Conservation (phyloP, 305 asterid species). For the Fraxinus velutina region DNA sequence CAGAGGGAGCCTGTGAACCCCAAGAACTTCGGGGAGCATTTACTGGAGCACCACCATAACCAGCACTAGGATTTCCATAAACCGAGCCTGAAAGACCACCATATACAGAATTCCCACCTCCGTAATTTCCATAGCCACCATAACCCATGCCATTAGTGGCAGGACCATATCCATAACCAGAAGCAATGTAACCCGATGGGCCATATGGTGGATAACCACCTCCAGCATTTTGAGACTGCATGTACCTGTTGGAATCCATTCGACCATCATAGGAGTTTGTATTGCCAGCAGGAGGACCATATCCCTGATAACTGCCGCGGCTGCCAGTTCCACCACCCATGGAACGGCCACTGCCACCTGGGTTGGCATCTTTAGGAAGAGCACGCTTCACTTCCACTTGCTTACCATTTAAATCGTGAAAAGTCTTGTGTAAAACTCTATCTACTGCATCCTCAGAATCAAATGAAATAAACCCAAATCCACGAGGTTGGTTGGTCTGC, state of each 20-base stretch:
- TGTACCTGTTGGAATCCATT: constrained; percentile 46
- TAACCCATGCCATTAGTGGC: constrained; percentile 39
- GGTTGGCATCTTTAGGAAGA: constrained; percentile 70
- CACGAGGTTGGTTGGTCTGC: constrained; percentile 82
- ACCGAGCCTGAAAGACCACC: constrained; percentile 49
- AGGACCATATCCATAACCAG: constrained; percentile 48
- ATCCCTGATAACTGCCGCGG: constrained; percentile 39
- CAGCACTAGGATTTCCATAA: constrained; percentile 48
- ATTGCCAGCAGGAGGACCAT: constrained; percentile 38
- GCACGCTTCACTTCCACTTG: constrained; percentile 90
- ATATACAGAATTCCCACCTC: constrained; percentile 44
- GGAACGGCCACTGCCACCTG: constrained; percentile 51
- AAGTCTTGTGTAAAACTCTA: constrained; percentile 70
- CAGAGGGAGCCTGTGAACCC: constrained; percentile 63
- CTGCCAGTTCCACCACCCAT: constrained; percentile 26
- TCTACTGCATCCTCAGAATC: constrained; percentile 90
- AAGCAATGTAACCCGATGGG: constrained; percentile 35
- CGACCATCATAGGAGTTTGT: constrained; percentile 48
- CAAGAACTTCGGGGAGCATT: constrained; percentile 49
- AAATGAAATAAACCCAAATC: constrained; percentile 82
- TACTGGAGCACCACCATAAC: constrained; percentile 54
- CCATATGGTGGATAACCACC: constrained; percentile 44
- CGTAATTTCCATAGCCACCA: constrained; percentile 45
- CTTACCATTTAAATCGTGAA: constrained; percentile 74
- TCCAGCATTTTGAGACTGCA: constrained; percentile 36